phyloP scores from a whole-genome alignment of 352 stramenopile species.

The Pythium graminicola region DNA sequence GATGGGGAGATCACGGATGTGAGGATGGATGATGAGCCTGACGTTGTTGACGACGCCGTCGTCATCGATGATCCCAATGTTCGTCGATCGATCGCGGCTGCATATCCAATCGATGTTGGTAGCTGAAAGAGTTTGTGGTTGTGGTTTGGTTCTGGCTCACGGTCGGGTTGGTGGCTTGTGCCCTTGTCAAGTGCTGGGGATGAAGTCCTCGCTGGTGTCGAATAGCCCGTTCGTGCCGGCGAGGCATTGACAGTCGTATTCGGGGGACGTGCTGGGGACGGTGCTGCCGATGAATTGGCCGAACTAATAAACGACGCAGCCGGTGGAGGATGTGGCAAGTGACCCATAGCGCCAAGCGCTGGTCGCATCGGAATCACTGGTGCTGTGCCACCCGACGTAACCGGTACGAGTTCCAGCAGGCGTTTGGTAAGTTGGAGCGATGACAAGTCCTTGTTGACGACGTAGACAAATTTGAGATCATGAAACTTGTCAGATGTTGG shows the following conservation, averaged over 20 bases:
- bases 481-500: constrained; percentile 77
- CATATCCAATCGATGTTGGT: constrained; percentile 13
- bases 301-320: constrained; percentile 2
- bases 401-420: constrained; percentile 63
- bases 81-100: constrained; percentile 4
- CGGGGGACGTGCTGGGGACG: constrained; percentile 9
- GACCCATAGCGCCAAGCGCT: background rate
- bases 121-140: constrained; percentile 10
- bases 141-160: background rate
- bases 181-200: background rate
- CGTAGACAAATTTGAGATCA: constrained; percentile 85
- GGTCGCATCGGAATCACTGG: constrained; percentile 26
- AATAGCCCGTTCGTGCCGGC: background rate
- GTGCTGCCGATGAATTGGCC: constrained; percentile 11
- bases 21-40: constrained; percentile 5
- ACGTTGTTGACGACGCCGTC: background rate
- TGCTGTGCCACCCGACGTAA: constrained; percentile 29
- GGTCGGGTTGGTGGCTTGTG: constrained; percentile 1
- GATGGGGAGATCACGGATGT: constrained; percentile 14
- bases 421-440: constrained; percentile 71
- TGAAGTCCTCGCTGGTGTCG: background rate
- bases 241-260: background rate
- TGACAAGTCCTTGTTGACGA: constrained; percentile 80
- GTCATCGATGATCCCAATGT: background rate
- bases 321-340: constrained; percentile 7